phyloP scores from a whole-genome alignment of 129 eudicot species.

The Solidago caesia region DNA sequence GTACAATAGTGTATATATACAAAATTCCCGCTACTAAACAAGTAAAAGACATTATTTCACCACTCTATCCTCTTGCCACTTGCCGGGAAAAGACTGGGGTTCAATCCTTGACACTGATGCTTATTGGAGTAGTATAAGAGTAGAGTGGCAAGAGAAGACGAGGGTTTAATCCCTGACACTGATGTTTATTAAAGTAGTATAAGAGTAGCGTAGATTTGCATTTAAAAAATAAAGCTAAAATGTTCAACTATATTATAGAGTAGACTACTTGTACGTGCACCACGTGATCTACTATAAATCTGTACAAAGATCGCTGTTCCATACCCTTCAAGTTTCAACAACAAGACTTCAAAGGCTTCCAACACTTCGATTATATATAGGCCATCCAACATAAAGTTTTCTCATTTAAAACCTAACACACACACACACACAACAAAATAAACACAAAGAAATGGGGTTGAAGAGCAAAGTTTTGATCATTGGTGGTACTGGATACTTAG shows the following conservation, averaged over 20 bases:
- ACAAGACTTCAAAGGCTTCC: slow-evolving; percentile 23
- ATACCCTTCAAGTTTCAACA: slow-evolving; percentile 36
- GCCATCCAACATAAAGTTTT: not conserved
- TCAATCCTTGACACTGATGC: too few relatives aligned
- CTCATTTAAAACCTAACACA: not conserved
- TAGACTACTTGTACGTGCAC: not conserved
- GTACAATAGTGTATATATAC: too few relatives aligned
- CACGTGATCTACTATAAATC: not conserved
- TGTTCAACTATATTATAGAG: not conserved
- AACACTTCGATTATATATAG: slow-evolving; percentile 12
- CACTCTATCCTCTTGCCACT: too few relatives aligned
- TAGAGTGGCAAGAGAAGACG: too few relatives aligned
- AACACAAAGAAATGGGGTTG: slow-evolving; percentile 11
- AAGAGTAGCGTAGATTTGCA: too few relatives aligned
- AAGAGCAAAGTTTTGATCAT: slow-evolving; percentile 53
- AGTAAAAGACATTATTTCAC: too few relatives aligned
- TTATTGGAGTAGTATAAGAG: too few relatives aligned
- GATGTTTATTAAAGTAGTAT: too few relatives aligned
- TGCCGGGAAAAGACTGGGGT: too few relatives aligned
- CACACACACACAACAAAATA: not conserved
- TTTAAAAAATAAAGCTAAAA: not conserved
- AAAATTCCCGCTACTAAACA: too few relatives aligned
- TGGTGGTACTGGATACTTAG: slow-evolving; percentile 62
- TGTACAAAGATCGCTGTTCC: not conserved
- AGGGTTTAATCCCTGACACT: too few relatives aligned